phyloP scores from a whole-genome alignment of 352 stramenopile species.

The Pythium volutum region DNA sequence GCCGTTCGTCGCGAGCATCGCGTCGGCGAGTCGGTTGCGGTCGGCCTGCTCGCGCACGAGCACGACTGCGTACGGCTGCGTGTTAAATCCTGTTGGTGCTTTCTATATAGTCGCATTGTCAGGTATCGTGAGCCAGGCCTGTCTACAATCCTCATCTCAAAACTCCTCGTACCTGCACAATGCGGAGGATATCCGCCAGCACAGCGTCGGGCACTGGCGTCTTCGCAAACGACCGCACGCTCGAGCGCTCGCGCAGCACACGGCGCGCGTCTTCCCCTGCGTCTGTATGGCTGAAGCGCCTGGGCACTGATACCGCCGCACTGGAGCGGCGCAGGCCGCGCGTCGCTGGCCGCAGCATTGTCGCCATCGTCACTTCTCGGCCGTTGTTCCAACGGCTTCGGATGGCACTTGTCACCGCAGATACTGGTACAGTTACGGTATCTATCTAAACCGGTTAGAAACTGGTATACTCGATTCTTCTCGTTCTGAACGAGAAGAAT shows the following conservation, averaged over 20 bases:
- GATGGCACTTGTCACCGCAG: not conserved
- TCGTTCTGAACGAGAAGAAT: too few relatives aligned
- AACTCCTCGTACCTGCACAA: conserved; percentile 43
- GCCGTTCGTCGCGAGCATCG: conserved; percentile 77
- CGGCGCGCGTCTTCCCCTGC: conserved; percentile 13
- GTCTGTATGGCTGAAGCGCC: conserved; percentile 14
- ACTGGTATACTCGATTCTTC: not conserved
- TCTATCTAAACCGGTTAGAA: conserved; percentile 2
- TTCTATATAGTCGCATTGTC: conserved; percentile 27
- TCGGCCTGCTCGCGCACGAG: conserved; percentile 68
- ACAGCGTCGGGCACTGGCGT: conserved; percentile 48
- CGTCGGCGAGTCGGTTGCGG: conserved; percentile 59
- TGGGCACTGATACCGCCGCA: not conserved
- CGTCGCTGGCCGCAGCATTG: not conserved
- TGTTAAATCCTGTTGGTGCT: conserved; percentile 80
- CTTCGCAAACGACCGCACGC: conserved; percentile 36
- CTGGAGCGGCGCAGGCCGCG: not conserved
- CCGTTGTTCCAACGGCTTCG: too few relatives aligned
- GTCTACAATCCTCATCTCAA: not conserved
- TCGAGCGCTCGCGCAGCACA: conserved; percentile 19
- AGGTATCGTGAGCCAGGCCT: too few relatives aligned
- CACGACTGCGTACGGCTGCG: conserved; percentile 74
- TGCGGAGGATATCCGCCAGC: conserved; percentile 56
- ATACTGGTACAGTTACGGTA: not conserved
- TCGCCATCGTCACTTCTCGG: not conserved